Conservation (phyloP, 2,329 filamentous ascomycete species). For the Phialophora tarda region DNA sequence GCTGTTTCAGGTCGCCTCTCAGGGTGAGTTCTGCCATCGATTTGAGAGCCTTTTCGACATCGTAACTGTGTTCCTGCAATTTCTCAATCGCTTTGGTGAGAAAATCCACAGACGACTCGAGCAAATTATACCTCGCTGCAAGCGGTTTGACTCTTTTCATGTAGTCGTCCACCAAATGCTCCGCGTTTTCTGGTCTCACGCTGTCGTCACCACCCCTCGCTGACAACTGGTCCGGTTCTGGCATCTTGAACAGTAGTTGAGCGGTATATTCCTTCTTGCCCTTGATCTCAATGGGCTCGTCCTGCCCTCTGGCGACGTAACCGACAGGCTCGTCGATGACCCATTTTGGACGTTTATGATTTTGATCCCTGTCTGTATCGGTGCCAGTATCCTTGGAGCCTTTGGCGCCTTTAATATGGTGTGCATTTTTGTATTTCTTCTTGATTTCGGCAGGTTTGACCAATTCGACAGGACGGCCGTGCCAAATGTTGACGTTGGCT, state of each 20-base stretch:
- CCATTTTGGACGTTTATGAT: conserved; percentile 87
- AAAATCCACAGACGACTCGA: conserved; percentile 80
- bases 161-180: conserved; percentile 73
- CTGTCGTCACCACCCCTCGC: conserved; percentile 52
- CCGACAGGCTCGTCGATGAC: conserved; percentile 88
- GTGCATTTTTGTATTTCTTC: conserved; percentile 69
- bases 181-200: conserved; percentile 47
- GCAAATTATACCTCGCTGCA: conserved; percentile 71
- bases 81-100: conserved; percentile 80
- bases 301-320: conserved; percentile 83
- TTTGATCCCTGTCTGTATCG: conserved; percentile 79
- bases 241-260: conserved; percentile 78
- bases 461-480: conserved; percentile 83
- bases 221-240: conserved; percentile 57
- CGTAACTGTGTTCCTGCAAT: conserved; percentile 73
- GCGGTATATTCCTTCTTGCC: conserved; percentile 77
- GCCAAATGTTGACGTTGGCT: conserved; percentile 83
- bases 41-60: conserved; percentile 72
- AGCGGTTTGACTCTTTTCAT: conserved; percentile 72
- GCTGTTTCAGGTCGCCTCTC: conserved; percentile 78
- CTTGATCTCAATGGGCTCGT: conserved; percentile 64
- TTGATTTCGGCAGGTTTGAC: conserved; percentile 88
- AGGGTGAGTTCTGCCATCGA: conserved; percentile 71
- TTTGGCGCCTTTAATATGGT: conserved; percentile 76
- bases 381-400: conserved; percentile 79